Conservation (phyloP, 2,329 filamentous ascomycete genomes). For the Aspergillus felis region DNA sequence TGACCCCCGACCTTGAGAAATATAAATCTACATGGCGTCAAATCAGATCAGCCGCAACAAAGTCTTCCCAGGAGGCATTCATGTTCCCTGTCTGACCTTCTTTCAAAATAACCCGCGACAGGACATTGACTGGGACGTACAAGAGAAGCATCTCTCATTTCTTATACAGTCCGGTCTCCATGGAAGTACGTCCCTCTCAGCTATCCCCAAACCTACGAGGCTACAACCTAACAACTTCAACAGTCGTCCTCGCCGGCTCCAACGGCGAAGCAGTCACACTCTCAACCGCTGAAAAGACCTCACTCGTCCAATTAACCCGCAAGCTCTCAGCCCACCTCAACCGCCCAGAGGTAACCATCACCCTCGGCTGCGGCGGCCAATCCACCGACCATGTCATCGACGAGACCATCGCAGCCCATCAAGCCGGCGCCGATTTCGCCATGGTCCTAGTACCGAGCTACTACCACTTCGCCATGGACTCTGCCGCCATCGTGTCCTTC, state of each 20-base stretch:
- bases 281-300: constrained; percentile 36
- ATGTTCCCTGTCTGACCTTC: constrained; percentile 56
- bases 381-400: constrained; percentile 46
- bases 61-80: constrained; percentile 41
- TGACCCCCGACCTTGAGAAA: no score
- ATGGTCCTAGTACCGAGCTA: constrained; percentile 70
- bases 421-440: constrained; percentile 67
- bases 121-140: constrained; percentile 54
- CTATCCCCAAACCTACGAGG: constrained; percentile 14
- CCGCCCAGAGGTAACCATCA: constrained; percentile 36
- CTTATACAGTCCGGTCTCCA: constrained; percentile 52
- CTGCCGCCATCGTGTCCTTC: constrained; percentile 56
- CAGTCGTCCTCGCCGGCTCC: constrained; percentile 41
- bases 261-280: constrained; percentile 46
- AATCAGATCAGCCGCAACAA: not conserved
- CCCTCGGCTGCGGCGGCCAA: constrained; percentile 38
- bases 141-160: constrained; percentile 53
- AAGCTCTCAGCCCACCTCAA: constrained; percentile 33
- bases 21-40: no score
- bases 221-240: not conserved
- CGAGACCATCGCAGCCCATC: constrained; percentile 61
- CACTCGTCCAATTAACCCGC: constrained; percentile 37
- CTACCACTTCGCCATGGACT: constrained; percentile 64
- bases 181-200: constrained; percentile 36
- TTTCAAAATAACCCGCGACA: constrained; percentile 48